Evolutionary conservation across 2,329 filamentous ascomycete species (phyloP).

Genomic region (Dothistroma pini): DNA sequence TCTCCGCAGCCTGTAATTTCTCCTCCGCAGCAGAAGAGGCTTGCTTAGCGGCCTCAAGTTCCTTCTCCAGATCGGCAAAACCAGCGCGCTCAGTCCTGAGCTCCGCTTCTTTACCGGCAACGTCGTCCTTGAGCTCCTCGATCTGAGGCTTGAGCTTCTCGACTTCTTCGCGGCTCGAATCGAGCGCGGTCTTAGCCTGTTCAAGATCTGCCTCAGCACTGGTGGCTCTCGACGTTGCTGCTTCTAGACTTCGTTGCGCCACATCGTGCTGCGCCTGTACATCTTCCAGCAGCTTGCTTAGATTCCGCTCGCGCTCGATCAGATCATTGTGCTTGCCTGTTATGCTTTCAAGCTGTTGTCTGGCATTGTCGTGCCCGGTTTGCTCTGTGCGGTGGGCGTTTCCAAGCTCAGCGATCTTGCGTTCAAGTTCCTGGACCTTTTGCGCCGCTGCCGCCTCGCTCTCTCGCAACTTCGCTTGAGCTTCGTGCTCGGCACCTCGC

Average conservation of each 20-base stretch:
- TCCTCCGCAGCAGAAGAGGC: constrained; percentile 13
- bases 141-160: constrained; percentile 23
- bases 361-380: constrained; percentile 25
- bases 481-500: constrained; percentile 28
- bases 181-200: constrained; percentile 28
- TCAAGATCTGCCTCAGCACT: constrained; percentile 22
- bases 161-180: constrained; percentile 43
- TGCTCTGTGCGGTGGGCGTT: constrained; percentile 31
- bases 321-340: constrained; percentile 27
- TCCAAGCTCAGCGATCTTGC: constrained; percentile 29
- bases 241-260: constrained; percentile 14
- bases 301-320: constrained; percentile 24
- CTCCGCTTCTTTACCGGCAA: constrained; percentile 31
- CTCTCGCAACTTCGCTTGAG: constrained; percentile 27
- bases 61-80: constrained; percentile 32
- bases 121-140: constrained; percentile 28
- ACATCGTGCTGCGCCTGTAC: constrained; percentile 22
- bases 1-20: constrained; percentile 13
- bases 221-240: constrained; percentile 15
- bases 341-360: constrained; percentile 35
- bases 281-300: constrained; percentile 25
- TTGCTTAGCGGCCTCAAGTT: constrained; percentile 26
- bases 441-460: constrained; percentile 25
- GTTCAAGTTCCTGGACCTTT: constrained; percentile 30
- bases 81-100: constrained; percentile 31